A percentile compares a stretch with the other conserved stretches of the same genome.
Evolutionary conservation across 768 basidiomycete genomes (phyloP).

Genomic region (Hericium alpestre): DNA sequence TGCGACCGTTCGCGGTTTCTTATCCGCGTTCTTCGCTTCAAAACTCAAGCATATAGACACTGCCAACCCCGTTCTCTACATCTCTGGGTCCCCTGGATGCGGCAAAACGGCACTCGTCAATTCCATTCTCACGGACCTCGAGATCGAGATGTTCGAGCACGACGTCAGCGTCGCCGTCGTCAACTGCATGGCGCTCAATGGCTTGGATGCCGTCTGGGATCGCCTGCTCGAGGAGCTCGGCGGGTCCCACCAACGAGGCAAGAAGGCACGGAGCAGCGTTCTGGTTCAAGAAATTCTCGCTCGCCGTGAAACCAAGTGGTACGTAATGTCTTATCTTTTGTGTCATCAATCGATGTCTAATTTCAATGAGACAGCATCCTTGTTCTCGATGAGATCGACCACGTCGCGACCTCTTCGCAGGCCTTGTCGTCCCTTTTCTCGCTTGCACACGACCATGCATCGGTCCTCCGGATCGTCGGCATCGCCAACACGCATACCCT

Average conservation of each 20-base stretch:
- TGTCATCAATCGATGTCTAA: neutral
- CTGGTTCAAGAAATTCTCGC: conserved; percentile 35
- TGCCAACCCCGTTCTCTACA: conserved; percentile 52
- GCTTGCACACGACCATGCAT: conserved; percentile 43
- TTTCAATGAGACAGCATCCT: conserved; percentile 39
- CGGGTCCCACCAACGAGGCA: conserved; percentile 27
- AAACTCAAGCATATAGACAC: conserved; percentile 14
- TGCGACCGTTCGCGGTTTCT: conserved; percentile 44
- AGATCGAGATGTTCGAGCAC: conserved; percentile 25
- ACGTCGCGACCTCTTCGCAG: conserved; percentile 54
- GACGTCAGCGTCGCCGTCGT: conserved; percentile 44
- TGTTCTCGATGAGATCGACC: conserved; percentile 81
- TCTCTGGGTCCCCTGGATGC: conserved; percentile 88
- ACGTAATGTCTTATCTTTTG: conserved; percentile 1
- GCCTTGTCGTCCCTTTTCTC: conserved; percentile 56
- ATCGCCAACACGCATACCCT: conserved; percentile 88
- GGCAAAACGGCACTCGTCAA: conserved; percentile 85
- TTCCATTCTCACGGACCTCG: conserved; percentile 37
- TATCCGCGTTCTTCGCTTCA: conserved; percentile 40
- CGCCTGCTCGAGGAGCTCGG: conserved; percentile 49
- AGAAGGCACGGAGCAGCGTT: conserved; percentile 26
- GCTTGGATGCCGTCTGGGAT: conserved; percentile 62
- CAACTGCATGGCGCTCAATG: conserved; percentile 74
- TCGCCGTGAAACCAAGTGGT: conserved; percentile 46
- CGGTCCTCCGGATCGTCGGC: conserved; percentile 59